Base-by-base conservation (phyloP, 495 filamentous ascomycete genomes). In the Letharia lupina region DNA sequence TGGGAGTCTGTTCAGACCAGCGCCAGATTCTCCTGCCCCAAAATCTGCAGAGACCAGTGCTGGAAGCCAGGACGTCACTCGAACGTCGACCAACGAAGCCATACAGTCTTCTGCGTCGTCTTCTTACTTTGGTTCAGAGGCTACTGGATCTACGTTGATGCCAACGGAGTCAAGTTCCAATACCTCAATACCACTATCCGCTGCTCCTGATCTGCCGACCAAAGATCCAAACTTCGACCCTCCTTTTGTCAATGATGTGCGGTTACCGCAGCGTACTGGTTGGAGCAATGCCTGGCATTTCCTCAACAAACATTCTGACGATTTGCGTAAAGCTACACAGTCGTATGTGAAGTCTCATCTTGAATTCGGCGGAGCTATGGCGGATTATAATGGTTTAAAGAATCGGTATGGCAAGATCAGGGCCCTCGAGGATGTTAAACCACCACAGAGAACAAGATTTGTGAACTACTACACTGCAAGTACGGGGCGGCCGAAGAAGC, bases 381-480 rank as follows among this genome's bases (percentile, higher is more conserved):
- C 90, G 35, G 90, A 96, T 74, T 89, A 85, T 63, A 75, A 79
- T 5, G 85, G 84, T 10, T 80, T 98, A 40, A 87, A 83, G 62
- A 78, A 76, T 48, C 82, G 93, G 11, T 94, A 96, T 75, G 76
- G 79, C 39, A 78, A 75, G 40, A 74, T 96, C 18, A 80, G 87
- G 60, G 80, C 73, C 16, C 73, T 96, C n/a, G 91, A 95, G 69
- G 85, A 87, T 66, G 79, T 86, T 10, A 78, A 87, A 61, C 80
- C 82, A 63, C 35, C 69, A 10, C 40, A 70, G 63, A 54, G 83
- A 62, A 81, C 93, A 15, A 81, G 91, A 4, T 96, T 96, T 71
- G 79, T 90, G 50, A 96, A 97, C 71, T 97, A 96, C 73, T 96
- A 94, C 71, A 96, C 93, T 12, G 81, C 89, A 37, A 92, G 90